Evolutionary conservation across 768 basidiomycete genomes (phyloP).

Genomic region (Ephemerocybe angulata): DNA sequence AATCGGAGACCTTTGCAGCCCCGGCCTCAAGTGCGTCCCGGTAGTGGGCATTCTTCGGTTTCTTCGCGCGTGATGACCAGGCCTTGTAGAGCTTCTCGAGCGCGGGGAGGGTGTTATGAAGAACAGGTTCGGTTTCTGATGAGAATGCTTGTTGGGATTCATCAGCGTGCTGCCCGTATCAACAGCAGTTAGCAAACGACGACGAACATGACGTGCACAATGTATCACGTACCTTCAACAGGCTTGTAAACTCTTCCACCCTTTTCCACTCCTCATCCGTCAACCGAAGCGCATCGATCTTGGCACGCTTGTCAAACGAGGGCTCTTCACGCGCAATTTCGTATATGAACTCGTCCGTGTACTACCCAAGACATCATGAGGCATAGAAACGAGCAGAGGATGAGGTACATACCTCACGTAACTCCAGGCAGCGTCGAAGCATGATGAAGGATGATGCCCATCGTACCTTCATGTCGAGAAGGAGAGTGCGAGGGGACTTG

Average conservation of each 20-base stretch:
- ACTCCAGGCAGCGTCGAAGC: constrained; percentile 15
- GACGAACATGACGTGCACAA: not conserved
- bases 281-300: constrained; percentile 18
- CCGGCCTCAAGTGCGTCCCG: constrained; percentile 20
- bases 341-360: constrained; percentile 22
- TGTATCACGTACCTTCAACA: constrained; percentile 19
- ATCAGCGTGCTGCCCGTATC: constrained; percentile 23
- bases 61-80: constrained; percentile 17
- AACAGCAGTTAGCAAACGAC: not conserved
- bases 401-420: constrained; percentile 6
- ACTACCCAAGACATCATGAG: constrained; percentile 9
- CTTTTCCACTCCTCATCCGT: constrained; percentile 21
- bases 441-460: constrained; percentile 32
- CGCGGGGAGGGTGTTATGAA: constrained; percentile 29
- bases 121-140: constrained; percentile 22
- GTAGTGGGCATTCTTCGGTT: constrained; percentile 18
- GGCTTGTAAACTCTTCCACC: constrained; percentile 13
- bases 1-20: constrained; percentile 23
- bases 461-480: constrained; percentile 27
- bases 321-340: constrained; percentile 20
- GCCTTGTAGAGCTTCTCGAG: constrained; percentile 27
- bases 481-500: constrained; percentile 13
- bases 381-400: not conserved
- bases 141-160: constrained; percentile 23
- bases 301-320: constrained; percentile 20